Base-by-base conservation (phyloP, 129 eudicot species). In the Lactuca sativa region DNA sequence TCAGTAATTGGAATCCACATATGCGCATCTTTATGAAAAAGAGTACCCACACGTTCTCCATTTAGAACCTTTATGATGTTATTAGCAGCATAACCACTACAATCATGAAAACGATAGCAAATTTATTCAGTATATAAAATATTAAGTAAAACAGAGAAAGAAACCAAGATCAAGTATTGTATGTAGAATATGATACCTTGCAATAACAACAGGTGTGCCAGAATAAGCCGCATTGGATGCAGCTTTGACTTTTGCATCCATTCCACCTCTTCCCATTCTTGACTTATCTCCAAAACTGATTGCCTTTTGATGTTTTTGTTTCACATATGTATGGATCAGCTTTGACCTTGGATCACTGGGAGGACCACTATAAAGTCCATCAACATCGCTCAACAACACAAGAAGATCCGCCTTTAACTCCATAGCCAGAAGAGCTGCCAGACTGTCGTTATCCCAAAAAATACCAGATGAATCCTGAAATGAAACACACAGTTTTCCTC, bases 361-460 rank as follows among this genome's bases (percentile, higher is more conserved):
- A 4, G 96, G 98, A 2, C 98, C 98, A 31, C 85, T 92, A 38
- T 82, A 92, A 62, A 92, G 96, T 14, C 98, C 98, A 37, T 92
- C 96, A 13, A 92, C 98, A 81, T 92, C 98, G 72, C 98, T 92
- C 81, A 92, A 77, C 80, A 92, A 32, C 48, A 92, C 81, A 63
- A 92, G 91, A 66, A 92, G 95, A 70, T 92, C 96, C 6, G 98
- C 98, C 53, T 85, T 84, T 37, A 92, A 75, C 66, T 92, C 96
- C 80, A 89, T 74, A 13, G 98, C 98, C 56, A 92, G 72, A 62
- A 92, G 74, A 55, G 89, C 96, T 52, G 98, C 91, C 74, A 92
- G 79, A 59, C 98, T 92, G 66, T 92, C 98, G 54, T 92, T 92
- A 71, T 92, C 98, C 98, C 98, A 92, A 62, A 92, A 92, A 14